A percentile compares a stretch with the other conserved stretches of the same genome.
Evolutionary conservation across 441 rosid genomes (phyloP).

Genomic region (Adansonia grandidieri): DNA sequence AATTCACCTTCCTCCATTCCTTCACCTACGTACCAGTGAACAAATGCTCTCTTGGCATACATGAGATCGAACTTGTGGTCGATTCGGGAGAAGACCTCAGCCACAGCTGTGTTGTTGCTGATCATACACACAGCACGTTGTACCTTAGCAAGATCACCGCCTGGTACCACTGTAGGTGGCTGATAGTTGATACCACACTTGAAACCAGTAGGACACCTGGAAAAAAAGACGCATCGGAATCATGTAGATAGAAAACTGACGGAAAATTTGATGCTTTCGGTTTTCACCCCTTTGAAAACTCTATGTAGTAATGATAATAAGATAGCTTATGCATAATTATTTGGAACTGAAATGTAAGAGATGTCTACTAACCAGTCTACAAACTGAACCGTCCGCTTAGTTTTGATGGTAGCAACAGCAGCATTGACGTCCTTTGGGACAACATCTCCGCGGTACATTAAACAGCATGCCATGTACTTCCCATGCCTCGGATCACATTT

Average conservation of each 20-base stretch:
- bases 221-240: not conserved
- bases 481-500: slow-evolving; percentile 89
- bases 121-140: slow-evolving; percentile 93
- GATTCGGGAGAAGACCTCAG: slow-evolving; percentile 77
- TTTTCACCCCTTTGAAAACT: no score
- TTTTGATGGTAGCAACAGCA: slow-evolving; percentile 75
- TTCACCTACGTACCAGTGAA: slow-evolving; percentile 94
- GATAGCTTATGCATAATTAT: not conserved
- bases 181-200: slow-evolving; percentile 89
- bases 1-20: slow-evolving; percentile 97
- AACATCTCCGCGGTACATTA: slow-evolving; percentile 85
- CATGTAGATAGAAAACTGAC: slow-evolving; percentile 20
- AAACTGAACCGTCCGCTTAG: slow-evolving; percentile 76
- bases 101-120: slow-evolving; percentile 89
- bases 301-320: not conserved
- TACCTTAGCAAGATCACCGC: slow-evolving; percentile 80
- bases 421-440: slow-evolving; percentile 86
- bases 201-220: slow-evolving; percentile 92
- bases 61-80: slow-evolving; percentile 86
- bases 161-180: slow-evolving; percentile 87
- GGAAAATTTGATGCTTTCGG: not conserved
- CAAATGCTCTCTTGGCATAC: slow-evolving; percentile 85
- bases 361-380: slow-evolving; percentile 72
- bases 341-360: slow-evolving; percentile 1
- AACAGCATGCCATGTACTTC: slow-evolving; percentile 83